Percentiles rank a stretch among this genome's conserved stretches.
phyloP scores from a whole-genome alignment of 140 eudicot genomes.

The Flaveria floridana region DNA sequence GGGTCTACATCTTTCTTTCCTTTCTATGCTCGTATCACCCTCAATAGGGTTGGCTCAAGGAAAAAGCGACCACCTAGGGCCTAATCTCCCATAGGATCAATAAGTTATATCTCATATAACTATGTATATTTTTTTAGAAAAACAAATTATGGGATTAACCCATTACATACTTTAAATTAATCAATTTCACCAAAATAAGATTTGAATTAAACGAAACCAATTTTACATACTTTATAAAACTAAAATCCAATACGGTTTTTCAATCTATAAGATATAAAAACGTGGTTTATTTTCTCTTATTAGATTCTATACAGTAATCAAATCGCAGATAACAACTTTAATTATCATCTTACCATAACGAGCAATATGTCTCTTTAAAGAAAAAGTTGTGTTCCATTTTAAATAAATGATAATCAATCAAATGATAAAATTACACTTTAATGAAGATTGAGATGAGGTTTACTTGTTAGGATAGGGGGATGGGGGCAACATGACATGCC shows the following conservation, averaged over 20 bases:
- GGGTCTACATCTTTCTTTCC: too few relatives aligned
- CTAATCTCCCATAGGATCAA: too few relatives aligned
- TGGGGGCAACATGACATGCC: slow-evolving; percentile 36
- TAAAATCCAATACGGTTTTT: neutral
- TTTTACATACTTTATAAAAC: neutral
- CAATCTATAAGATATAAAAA: neutral
- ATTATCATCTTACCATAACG: neutral
- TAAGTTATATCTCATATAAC: too few relatives aligned
- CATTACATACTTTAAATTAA: too few relatives aligned
- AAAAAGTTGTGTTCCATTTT: neutral
- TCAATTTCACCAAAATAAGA: too few relatives aligned
- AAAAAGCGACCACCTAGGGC: too few relatives aligned
- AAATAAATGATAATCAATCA: neutral
- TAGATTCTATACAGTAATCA: neutral
- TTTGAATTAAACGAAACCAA: neutral
- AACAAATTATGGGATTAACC: too few relatives aligned
- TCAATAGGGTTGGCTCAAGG: too few relatives aligned
- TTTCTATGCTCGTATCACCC: too few relatives aligned
- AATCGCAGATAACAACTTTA: neutral
- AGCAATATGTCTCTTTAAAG: neutral
- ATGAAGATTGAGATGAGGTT: slow-evolving; percentile 2
- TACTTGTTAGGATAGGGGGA: slow-evolving; percentile 18
- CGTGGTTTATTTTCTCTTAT: neutral
- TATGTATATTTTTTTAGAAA: too few relatives aligned
- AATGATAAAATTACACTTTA: neutral